Conservation (phyloP, 1,284 basidiomycete species). For the Phaffia rhodozyma region DNA sequence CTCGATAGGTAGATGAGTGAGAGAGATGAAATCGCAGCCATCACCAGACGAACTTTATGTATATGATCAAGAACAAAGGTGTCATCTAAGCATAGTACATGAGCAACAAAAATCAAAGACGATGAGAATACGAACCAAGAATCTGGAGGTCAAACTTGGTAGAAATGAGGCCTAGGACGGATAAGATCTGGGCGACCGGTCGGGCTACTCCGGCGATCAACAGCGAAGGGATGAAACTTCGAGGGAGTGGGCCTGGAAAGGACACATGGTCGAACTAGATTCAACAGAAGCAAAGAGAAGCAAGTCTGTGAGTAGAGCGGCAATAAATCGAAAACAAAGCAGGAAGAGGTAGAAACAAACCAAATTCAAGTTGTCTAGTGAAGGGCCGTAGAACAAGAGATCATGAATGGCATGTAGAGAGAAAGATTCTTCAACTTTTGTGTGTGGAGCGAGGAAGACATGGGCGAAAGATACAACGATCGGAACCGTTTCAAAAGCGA, state of each 20-base stretch:
- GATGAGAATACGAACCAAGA: conserved; percentile 40
- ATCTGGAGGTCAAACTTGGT: conserved; percentile 54
- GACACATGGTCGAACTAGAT: conserved; percentile 73
- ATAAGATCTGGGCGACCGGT: conserved; percentile 39
- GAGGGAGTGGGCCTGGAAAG: conserved; percentile 80
- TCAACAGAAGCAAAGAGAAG: conserved; percentile 5
- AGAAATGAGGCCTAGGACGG: conserved; percentile 37
- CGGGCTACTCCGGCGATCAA: conserved; percentile 44
- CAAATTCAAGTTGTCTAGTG: conserved; percentile 38
- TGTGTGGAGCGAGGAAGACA: conserved; percentile 68
- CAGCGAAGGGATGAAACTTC: conserved; percentile 62
- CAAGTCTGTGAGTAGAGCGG: conserved; percentile 1
- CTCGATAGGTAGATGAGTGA: conserved; percentile 53
- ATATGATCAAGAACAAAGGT: background rate
- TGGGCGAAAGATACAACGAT: conserved; percentile 50
- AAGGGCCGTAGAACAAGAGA: conserved; percentile 61
- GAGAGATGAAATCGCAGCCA: conserved; percentile 56
- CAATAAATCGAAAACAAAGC: background rate
- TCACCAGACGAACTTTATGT: conserved; percentile 66
- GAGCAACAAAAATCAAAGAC: conserved; percentile 5
- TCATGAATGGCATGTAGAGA: conserved; percentile 88
- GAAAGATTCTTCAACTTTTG: conserved; percentile 96
- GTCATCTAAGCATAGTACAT: too few relatives aligned
- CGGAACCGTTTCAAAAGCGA: conserved; percentile 32
- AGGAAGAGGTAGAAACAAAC: conserved; percentile 36